Evolutionary conservation across 495 filamentous ascomycete genomes (phyloP), one percentile per base, ranked within the genome.

Genomic region (Penicillium cinerascens): DNA sequence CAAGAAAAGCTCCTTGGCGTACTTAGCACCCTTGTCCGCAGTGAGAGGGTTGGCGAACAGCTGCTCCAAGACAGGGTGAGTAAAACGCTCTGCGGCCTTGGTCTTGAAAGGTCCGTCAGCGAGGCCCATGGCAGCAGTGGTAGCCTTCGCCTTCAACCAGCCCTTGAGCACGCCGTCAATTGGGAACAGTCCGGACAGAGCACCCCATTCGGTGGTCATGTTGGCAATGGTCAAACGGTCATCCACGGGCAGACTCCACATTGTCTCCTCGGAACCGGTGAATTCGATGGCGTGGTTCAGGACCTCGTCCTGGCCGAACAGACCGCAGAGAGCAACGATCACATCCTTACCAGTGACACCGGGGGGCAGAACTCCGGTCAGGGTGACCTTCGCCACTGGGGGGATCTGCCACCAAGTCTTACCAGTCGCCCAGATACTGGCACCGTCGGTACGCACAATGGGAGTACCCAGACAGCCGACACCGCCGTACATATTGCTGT

Each of bases 151-250:
- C 20, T 83, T 77, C 7, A 92, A 66, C 92, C 93, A 97, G n/a
- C 70, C 67, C 57, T 84, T 73, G 21, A 97, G 76, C 1, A 83
- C 76, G 0, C 59, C 51, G 61, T 98, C 92, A 50, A 95, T 88
- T 4, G 92, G 92, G 72, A 96, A 97, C 15, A 92, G 70, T 16
- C 86, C 88, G 23, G 79, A 80, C 10, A 95, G 72, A 0, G 91
- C 92, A 37, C 89, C 91, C 92, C 92, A 97, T 66, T 98, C 93
- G 0, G 88, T 95, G 0, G 91, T 88, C 93, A 97, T 97, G 70
- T 97, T 97, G 39, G 86, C 82, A 63, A 97, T 95, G 0, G 90
- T 83, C 21, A 97, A 67, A 11, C 92, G 78, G 65, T 88, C 81
- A 61, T 95, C 90, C 5, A 97, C 74, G 0, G 83, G 72, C 25